Conservation (phyloP, 306 rosid species). For the Arachis stenosperma region DNA sequence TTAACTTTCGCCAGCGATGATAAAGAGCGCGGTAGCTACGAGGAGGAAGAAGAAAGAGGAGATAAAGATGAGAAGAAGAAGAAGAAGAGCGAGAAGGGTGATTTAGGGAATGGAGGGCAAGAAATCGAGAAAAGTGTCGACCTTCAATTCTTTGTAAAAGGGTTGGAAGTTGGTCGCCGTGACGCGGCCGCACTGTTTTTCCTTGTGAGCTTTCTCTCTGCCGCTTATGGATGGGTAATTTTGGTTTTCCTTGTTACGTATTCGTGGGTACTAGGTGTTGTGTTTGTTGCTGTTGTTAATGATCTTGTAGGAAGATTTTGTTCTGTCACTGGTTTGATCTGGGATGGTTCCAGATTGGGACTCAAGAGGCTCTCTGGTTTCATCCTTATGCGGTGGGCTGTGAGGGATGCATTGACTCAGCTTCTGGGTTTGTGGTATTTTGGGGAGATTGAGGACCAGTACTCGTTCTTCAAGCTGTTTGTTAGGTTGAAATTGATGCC, state of each 20-base stretch:
- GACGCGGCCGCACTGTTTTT: constrained; percentile 74
- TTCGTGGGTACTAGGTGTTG: constrained; percentile 88
- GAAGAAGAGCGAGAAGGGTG: constrained; percentile 31
- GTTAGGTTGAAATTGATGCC: constrained; percentile 97
- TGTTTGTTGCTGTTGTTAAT: constrained; percentile 70
- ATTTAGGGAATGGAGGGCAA: constrained; percentile 44
- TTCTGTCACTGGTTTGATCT: constrained; percentile 60
- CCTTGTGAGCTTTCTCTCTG: constrained; percentile 72
- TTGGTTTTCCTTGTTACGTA: constrained; percentile 82
- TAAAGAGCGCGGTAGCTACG: constrained; percentile 30
- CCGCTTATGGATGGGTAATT: constrained; percentile 84
- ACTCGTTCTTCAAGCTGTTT: constrained; percentile 91
- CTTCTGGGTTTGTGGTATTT: constrained; percentile 94
- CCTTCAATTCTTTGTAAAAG: constrained; percentile 66
- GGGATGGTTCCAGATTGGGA: constrained; percentile 93
- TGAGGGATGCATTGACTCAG: constrained; percentile 96
- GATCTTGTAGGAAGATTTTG: constrained; percentile 72
- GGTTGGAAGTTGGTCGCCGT: constrained; percentile 74
- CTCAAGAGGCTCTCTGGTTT: constrained; percentile 92
- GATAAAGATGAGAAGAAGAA: constrained; percentile 33
- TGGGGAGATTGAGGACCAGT: constrained; percentile 93
- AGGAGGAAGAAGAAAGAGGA: constrained; percentile 24
- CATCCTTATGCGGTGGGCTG: constrained; percentile 95
- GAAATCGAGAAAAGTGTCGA: constrained; percentile 57
- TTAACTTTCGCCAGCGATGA: constrained; percentile 30